Evolutionary conservation across 2,329 filamentous ascomycete genomes (phyloP).

Genomic region (Alternaria infectoria): DNA sequence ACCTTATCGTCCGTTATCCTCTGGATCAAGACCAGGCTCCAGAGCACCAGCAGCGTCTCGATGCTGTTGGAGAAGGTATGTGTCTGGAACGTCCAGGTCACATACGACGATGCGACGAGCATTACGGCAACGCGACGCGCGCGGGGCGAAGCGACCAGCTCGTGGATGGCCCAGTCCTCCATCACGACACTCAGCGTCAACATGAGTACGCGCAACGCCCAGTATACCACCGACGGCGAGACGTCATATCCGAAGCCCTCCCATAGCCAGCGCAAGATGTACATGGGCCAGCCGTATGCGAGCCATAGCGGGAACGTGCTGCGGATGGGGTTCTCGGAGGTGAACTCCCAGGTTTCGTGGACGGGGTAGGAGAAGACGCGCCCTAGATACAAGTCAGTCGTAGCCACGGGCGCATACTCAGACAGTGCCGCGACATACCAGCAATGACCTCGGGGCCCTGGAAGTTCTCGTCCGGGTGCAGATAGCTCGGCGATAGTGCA

Average conservation of each 20-base stretch:
- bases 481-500: conserved; percentile 90
- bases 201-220: conserved; percentile 87
- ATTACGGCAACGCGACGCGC: conserved; percentile 75
- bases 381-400: conserved; percentile 60
- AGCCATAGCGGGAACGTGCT: conserved; percentile 98
- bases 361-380: conserved; percentile 92
- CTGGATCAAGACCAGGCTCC: conserved; percentile 90
- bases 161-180: conserved; percentile 96
- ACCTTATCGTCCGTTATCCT: conserved; percentile 83
- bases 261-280: conserved; percentile 90
- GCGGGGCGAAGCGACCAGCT: conserved; percentile 79
- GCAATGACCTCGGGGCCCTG: conserved; percentile 97
- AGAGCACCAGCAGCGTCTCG: conserved; percentile 89
- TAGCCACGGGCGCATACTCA: neutral
- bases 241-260: conserved; percentile 82
- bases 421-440: conserved; percentile 59
- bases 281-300: conserved; percentile 92
- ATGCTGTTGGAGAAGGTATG: conserved; percentile 98
- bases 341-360: conserved; percentile 95
- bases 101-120: conserved; percentile 92
- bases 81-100: conserved; percentile 98
- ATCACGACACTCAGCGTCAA: conserved; percentile 94
- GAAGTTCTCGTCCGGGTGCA: conserved; percentile 98
- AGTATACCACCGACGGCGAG: conserved; percentile 86
- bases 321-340: conserved; percentile 82